These are phyloP conservation scores for Trametes coccinea DNA, from an alignment of 768 basidiomycete genomes.

Conservation along the genomic window DNA sequence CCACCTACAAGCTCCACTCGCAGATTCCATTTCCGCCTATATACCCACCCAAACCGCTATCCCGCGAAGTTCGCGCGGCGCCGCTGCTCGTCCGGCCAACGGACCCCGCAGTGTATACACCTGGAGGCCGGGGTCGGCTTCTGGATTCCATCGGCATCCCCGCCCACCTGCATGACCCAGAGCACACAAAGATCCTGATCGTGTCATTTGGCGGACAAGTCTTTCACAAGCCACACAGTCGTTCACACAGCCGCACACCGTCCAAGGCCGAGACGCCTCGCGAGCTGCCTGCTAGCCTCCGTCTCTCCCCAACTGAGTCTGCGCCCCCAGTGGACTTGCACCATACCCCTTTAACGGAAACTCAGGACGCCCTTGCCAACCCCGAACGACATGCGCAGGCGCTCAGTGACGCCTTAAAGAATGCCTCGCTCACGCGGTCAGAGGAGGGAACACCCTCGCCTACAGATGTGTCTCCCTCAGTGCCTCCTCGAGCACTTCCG, in stretches of 20 bases:
- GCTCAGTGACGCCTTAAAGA: conserved; percentile 23
- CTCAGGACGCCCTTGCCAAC: conserved; percentile 5
- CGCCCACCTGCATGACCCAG: conserved; percentile 44
- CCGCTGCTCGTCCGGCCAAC: conserved; percentile 75
- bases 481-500: neutral
- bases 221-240: conserved; percentile 57
- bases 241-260: conserved; percentile 32
- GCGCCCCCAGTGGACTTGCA: neutral
- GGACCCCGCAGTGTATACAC: conserved; percentile 49
- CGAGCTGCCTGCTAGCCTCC: neutral
- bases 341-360: conserved; percentile 1
- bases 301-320: conserved; percentile 1
- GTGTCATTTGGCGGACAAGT: conserved; percentile 83
- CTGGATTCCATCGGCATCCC: conserved; percentile 64
- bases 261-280: conserved; percentile 20
- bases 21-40: conserved; percentile 42
- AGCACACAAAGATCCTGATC: conserved; percentile 59
- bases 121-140: conserved; percentile 52
- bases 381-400: conserved; percentile 16
- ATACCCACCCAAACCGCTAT: conserved; percentile 25
- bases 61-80: conserved; percentile 47
- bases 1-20: conserved; percentile 39
- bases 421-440: neutral
- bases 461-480: neutral
- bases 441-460: neutral